Base-by-base conservation (phyloP, 345 rosid species). In the Aurinia saxatilis region DNA sequence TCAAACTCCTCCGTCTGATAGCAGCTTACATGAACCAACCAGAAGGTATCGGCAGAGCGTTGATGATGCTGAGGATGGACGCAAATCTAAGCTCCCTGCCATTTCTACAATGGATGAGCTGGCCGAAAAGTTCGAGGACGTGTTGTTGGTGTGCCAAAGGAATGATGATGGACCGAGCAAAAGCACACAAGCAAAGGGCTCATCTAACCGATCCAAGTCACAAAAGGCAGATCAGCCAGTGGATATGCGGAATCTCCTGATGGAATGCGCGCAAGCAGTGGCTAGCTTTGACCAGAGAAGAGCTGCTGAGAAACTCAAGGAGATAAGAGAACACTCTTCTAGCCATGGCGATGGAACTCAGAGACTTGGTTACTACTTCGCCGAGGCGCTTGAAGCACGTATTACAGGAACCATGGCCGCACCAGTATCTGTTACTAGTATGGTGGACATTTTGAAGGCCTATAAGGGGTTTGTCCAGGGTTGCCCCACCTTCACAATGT, bases 191-290 rank as follows among this genome's bases (percentile, higher is more conserved):
- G 79, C 77, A 15, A 86, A 72, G 59, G 35, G 52, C 30, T 80
- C 74, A 0, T 27, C 30, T 27, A 27, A 27, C 5, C 30, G 30
- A 0, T 27, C 18, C 8, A 65, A 47, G n/a, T 79, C 66, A 60
- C 66, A 61, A 58, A 80, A 61, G 40, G 2, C 30, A 27, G 85
- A 77, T 68, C 65, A 10, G 17, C 14, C 75, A 0, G 83, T 79
- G 50, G 95, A 87, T 73, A 72, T 84, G 65, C 73, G 88, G 68
- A 64, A 72, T 21, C 83, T 82, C 18, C 47, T 84, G 59, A 57
- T 79, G 52, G 76, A 71, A n/a, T 87, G 88, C 52, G 88, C 95
- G 8, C 91, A 87, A 72, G 82, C 95, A 29, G 65, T 80, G 38
- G 80, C 87, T 15, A 4, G 77, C n/a, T 60, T 75, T 55, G 81